Evolutionary conservation across 176 grass and related monocot species (phyloP), one percentile per base, ranked within the genome.

Genomic region (Phragmites australis): DNA sequence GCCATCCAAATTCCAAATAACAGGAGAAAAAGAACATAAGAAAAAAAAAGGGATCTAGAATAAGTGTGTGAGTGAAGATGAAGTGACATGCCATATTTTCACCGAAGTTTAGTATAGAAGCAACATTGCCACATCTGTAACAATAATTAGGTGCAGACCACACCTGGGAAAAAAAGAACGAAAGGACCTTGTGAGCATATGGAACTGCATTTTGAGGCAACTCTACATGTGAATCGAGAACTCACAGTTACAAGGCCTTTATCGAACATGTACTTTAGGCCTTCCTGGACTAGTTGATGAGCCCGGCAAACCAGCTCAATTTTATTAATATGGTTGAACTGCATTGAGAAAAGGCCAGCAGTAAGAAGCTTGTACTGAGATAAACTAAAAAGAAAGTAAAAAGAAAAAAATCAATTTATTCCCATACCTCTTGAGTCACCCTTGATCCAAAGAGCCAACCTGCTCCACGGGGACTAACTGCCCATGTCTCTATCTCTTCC

Each of bases 131-230:
- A 86, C 94, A 97, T 84, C 91, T 93, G 79, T 93, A 97, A 60
- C 94, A 97, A 82, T 93, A 97, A 93, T 97, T 97, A 56, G 91
- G 91, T 6, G 94, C 94, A 57, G 91, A 93, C 90, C 93, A 97
- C 48, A 97, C 89, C 91, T 97, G 89, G 56, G 29, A 84, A 78
- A 85, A 37, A 1, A 88, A 75, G 56, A 27, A 67, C 40, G 19
- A 42, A 37, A 37, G 5, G 34, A 25, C n/a, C 17, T 53, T 74
- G 54, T 45, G 1, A 30, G 42, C 27, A 52, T 68, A 49, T 62
- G 22, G 19, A 66, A 30, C 23, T 49, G 48, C 10, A 40, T 40
- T 65, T 86, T 81, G 3, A 8, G 52, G 43, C 12, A 70, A 54
- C 56, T 18, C 0, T 9, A 54, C 10, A 54, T 64, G 55, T 23